Evolutionary conservation across 1,284 basidiomycete species (phyloP).

Genomic region (Cystobasidium slooffiae): DNA sequence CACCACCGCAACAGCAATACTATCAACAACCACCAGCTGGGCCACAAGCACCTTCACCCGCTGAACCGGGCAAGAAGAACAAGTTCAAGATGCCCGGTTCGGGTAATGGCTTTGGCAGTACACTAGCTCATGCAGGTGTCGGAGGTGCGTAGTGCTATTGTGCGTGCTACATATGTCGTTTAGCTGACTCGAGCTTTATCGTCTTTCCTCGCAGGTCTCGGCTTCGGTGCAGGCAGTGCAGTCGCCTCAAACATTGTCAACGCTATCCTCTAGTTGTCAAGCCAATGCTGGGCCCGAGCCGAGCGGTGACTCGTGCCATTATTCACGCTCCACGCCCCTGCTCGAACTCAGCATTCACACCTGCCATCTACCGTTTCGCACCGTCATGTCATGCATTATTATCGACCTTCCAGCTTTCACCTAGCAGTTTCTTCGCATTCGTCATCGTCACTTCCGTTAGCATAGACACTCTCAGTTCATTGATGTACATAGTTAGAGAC

Average conservation of each 20-base stretch:
- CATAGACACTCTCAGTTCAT: too few relatives aligned
- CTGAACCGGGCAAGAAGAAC: slow-evolving; percentile 24
- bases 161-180: background rate
- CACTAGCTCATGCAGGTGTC: slow-evolving; percentile 30
- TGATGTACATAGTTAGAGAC: too few relatives aligned
- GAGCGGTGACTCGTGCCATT: background rate
- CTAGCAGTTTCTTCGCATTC: too few relatives aligned
- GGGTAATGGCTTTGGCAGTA: slow-evolving; percentile 27
- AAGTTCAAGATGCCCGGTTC: slow-evolving; percentile 32
- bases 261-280: slow-evolving; percentile 8
- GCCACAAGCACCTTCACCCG: background rate
- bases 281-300: background rate
- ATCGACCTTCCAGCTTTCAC: too few relatives aligned
- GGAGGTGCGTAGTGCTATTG: slow-evolving; percentile 11
- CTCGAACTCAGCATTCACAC: background rate
- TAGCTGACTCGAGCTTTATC: background rate
- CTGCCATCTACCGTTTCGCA: background rate
- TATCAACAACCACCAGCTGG: slow-evolving; percentile 26
- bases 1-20: slow-evolving; percentile 16
- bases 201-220: background rate
- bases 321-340: background rate
- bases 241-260: slow-evolving; percentile 31
- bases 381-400: too few relatives aligned
- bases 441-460: too few relatives aligned
- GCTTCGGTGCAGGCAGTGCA: slow-evolving; percentile 33